Conservation (phyloP, 371 early-diverging fungal species). For the Smittium mucronatum region DNA sequence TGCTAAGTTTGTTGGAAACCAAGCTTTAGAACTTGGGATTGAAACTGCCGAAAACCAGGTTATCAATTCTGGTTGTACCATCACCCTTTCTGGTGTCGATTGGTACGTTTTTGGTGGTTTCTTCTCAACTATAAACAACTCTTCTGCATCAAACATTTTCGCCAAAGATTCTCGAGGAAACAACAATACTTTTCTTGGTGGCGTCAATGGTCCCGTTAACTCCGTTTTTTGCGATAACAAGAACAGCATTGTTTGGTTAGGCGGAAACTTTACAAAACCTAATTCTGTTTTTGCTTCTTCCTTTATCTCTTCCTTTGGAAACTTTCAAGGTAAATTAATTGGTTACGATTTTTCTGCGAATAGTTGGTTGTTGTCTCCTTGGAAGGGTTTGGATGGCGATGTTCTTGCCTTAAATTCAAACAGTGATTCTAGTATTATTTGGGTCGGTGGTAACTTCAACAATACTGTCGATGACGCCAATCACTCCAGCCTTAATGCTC, state of each 20-base stretch:
- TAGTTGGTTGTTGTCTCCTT: conserved; percentile 21
- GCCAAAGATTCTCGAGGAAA: conserved; percentile 32
- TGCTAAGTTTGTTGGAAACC: neutral
- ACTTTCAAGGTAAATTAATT: conserved; percentile 22
- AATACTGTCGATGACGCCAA: conserved; percentile 26
- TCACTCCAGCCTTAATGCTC: conserved; percentile 16
- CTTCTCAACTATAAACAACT: neutral
- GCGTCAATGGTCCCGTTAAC: conserved; percentile 57
- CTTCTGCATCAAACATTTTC: neutral
- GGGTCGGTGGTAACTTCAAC: conserved; percentile 28
- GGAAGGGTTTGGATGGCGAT: conserved; percentile 26
- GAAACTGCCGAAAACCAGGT: neutral
- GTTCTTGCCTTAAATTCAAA: conserved; percentile 21
- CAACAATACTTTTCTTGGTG: conserved; percentile 38
- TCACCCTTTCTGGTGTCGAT: neutral
- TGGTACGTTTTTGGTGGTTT: neutral
- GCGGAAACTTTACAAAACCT: conserved; percentile 31
- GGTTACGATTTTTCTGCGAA: conserved; percentile 15
- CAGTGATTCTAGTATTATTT: conserved; percentile 17
- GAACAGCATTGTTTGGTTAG: conserved; percentile 24
- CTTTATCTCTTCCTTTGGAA: conserved; percentile 19
- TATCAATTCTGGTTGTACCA: conserved; percentile 14
- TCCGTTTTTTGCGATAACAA: conserved; percentile 45
- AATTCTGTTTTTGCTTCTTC: conserved; percentile 12
- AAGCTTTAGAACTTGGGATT: neutral